Evolutionary conservation across 768 basidiomycete genomes (phyloP), one percentile per base, ranked within the genome.

Genomic region (Paxillus involutus): DNA sequence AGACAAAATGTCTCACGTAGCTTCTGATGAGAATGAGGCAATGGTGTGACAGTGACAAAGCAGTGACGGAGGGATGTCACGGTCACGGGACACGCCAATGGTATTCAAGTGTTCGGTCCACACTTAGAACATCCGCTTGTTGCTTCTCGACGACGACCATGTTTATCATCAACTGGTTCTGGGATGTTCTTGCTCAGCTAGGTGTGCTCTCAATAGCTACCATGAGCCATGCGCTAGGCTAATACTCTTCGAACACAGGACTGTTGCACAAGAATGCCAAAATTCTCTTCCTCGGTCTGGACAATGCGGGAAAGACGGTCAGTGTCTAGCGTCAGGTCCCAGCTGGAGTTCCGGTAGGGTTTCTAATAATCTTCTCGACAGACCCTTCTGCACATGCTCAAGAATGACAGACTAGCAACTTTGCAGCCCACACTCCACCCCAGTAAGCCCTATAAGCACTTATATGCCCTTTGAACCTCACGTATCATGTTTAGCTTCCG

Each of bases 231-330:
- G 47, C 21, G 49, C 59, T 17, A 57, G 36, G 49, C 49, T 5
- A 41, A 37, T n/a, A 24, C 42, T 40, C 52, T 37, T 26, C 33
- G 39, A 49, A 16, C 35, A 40, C 59, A 95, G 94, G 94, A 60
- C 80, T 96, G 64, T 66, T 88, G 76, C 91, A 94, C 80, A 97
- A 99, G 89, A 98, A 97, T 70, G 97, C 97, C 61, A 99, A 98
- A 83, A 97, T 99, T 70, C 83, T 99, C 59, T 99, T 99, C 86
- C 84, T 99, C 49, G 97, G 97, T 59, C 83, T 98, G 51, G 96
- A 98, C 72, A 99, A 98, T 78, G 97, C 97, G 49, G 96, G 97
- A 69, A 99, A 98, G 83, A 98, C 97, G 56, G 96, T 97, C 58
- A 55, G 88, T 65, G 13, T 1, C 35, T 19, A 1, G 29, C 56